Percentiles rank a stretch among this genome's conserved stretches.
phyloP scores from a whole-genome alignment of 768 basidiomycete species.

The Hericium rajendrae region DNA sequence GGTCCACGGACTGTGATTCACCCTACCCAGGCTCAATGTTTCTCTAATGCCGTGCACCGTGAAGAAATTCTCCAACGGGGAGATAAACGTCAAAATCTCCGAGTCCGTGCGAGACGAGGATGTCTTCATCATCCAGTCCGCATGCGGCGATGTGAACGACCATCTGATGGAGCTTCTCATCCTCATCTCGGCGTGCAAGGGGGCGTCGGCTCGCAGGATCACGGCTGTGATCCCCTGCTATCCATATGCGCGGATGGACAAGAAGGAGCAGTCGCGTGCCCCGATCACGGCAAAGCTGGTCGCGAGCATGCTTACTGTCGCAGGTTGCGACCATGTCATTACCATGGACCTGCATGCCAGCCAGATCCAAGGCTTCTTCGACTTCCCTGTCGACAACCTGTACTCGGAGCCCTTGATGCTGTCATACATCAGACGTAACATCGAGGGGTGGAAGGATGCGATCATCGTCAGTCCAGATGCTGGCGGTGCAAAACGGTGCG shows the following conservation, averaged over 20 bases:
- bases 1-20: constrained; percentile 42
- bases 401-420: constrained; percentile 96
- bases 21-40: constrained; percentile 67
- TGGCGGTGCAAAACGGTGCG: constrained; percentile 95
- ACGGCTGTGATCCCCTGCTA: constrained; percentile 98
- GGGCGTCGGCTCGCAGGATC: constrained; percentile 88
- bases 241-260: constrained; percentile 95
- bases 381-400: constrained; percentile 96
- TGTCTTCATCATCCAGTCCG: constrained; percentile 96
- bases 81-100: constrained; percentile 89
- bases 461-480: constrained; percentile 97
- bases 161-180: constrained; percentile 98
- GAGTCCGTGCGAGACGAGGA: constrained; percentile 97
- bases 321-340: constrained; percentile 97
- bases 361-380: constrained; percentile 98
- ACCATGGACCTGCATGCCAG: constrained; percentile 99
- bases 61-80: constrained; percentile 89
- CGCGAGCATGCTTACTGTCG: constrained; percentile 94
- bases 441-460: constrained; percentile 76
- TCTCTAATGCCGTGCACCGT: constrained; percentile 79
- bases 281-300: constrained; percentile 98
- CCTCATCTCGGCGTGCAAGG: constrained; percentile 96
- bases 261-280: constrained; percentile 92
- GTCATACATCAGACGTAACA: constrained; percentile 80
- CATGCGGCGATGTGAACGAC: constrained; percentile 86